A percentile compares a stretch with the other conserved stretches of the same genome.
Conservation (phyloP, 352 stramenopile genomes). For the Phytophthora quininea region DNA sequence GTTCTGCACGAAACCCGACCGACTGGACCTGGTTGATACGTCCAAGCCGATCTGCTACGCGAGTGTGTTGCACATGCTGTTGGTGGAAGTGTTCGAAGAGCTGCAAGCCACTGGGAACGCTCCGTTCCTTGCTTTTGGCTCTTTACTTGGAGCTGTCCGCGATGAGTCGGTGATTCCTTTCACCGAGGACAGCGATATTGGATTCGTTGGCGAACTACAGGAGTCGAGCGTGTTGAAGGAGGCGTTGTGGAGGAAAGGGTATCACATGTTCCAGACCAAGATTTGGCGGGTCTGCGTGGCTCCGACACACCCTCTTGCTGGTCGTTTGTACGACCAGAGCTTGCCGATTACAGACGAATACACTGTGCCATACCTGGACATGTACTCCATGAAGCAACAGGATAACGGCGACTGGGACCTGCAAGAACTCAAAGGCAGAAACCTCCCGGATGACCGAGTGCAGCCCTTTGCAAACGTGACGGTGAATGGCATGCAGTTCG, state of each 20-base stretch:
- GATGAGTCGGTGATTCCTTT: constrained; percentile 49
- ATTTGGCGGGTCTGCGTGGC: constrained; percentile 44
- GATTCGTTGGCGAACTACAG: constrained; percentile 25
- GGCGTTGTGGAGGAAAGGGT: constrained; percentile 37
- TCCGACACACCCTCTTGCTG: constrained; percentile 42
- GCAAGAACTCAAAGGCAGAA: constrained; percentile 18
- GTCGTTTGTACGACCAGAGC: constrained; percentile 34
- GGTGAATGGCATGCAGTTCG: constrained; percentile 29
- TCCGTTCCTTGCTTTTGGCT: constrained; percentile 44
- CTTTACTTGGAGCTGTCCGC: constrained; percentile 54
- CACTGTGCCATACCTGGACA: constrained; percentile 34
- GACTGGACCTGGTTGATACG: constrained; percentile 46
- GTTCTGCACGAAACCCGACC: constrained; percentile 48
- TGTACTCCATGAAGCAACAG: constrained; percentile 30
- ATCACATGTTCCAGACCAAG: constrained; percentile 42
- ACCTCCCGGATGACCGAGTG: constrained; percentile 12
- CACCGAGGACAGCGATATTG: constrained; percentile 57
- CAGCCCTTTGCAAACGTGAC: constrained; percentile 17
- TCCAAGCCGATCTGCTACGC: constrained; percentile 43
- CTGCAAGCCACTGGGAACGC: constrained; percentile 23
- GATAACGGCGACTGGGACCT: constrained; percentile 8
- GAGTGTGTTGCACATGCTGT: constrained; percentile 58
- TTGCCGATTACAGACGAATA: constrained; percentile 9
- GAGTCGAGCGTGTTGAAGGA: constrained; percentile 10
- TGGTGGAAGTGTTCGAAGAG: constrained; percentile 60